phyloP scores from a whole-genome alignment of 352 stramenopile genomes.

The Phytopythium mirpurense region DNA sequence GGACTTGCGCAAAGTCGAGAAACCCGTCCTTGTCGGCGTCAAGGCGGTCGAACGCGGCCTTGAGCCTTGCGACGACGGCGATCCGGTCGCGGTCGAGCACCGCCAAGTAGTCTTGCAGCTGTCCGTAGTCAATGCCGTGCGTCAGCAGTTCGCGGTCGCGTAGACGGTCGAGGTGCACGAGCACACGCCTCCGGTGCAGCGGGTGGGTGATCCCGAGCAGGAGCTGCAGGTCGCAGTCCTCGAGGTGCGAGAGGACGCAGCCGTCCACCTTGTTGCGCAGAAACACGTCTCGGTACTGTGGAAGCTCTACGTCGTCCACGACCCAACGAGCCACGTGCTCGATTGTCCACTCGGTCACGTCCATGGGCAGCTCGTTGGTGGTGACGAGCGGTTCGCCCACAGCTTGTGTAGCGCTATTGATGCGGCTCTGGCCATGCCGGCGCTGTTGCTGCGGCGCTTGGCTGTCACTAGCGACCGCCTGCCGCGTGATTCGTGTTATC shows the following conservation, averaged over 20 bases:
- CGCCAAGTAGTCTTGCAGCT: constrained; percentile 70
- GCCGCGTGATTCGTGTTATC: constrained; percentile 10
- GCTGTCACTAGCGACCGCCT: not conserved
- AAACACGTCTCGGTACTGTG: constrained; percentile 45
- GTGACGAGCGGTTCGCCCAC: not conserved
- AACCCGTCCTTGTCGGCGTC: constrained; percentile 55
- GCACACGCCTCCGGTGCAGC: constrained; percentile 46
- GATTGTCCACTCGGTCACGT: constrained; percentile 49
- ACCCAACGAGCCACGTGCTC: constrained; percentile 55
- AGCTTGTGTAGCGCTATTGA: not conserved
- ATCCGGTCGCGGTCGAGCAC: constrained; percentile 66
- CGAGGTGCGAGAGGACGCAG: constrained; percentile 48
- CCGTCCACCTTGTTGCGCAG: constrained; percentile 57
- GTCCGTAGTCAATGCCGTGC: constrained; percentile 56
- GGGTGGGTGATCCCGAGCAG: constrained; percentile 55
- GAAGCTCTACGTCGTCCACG: constrained; percentile 34
- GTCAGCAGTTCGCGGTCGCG: constrained; percentile 52
- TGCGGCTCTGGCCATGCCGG: not conserved
- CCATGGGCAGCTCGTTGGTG: constrained; percentile 12
- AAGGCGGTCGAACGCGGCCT: constrained; percentile 60
- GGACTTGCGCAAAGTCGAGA: constrained; percentile 47
- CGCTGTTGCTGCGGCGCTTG: constrained; percentile 1
- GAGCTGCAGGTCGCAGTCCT: constrained; percentile 57
- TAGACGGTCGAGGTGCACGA: constrained; percentile 54
- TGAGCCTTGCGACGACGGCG: constrained; percentile 56